These are phyloP conservation scores for Nakazawaea molendinolei DNA, from an alignment of 805 yeast genomes.

Conservation along the genomic window DNA sequence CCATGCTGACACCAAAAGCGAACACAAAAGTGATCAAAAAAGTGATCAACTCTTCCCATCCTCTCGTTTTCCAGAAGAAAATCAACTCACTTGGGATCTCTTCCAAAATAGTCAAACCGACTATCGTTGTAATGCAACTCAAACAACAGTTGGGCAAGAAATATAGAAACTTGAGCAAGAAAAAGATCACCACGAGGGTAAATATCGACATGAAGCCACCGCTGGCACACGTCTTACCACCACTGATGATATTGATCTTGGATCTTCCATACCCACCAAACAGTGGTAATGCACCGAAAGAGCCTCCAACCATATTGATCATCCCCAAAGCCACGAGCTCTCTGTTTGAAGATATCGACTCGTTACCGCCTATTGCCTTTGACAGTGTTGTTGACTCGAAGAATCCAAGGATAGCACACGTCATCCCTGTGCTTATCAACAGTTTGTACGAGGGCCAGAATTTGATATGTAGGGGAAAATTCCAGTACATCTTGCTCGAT, in stretches of 20 bases:
- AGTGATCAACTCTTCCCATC: constrained; percentile 71
- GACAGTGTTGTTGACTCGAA: constrained; percentile 93
- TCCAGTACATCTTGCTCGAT: too few species aligned
- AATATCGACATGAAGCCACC: constrained; percentile 77
- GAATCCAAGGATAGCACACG: constrained; percentile 81
- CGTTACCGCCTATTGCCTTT: constrained; percentile 72
- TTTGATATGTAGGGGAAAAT: constrained; percentile 49
- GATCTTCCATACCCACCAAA: constrained; percentile 97
- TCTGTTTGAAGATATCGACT: constrained; percentile 76
- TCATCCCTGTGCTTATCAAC: constrained; percentile 61
- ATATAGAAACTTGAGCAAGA: constrained; percentile 55
- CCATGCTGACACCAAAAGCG: constrained; percentile 72
- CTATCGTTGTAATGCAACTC: constrained; percentile 71
- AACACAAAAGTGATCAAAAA: constrained; percentile 56
- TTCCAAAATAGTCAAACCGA: constrained; percentile 70
- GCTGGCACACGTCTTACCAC: constrained; percentile 81
- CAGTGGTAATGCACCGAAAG: constrained; percentile 70
- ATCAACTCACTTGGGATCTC: constrained; percentile 76
- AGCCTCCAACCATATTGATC: constrained; percentile 57
- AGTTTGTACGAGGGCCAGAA: constrained; percentile 43
- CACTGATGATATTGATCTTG: constrained; percentile 79
- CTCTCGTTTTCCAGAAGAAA: constrained; percentile 68
- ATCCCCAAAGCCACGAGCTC: constrained; percentile 87
- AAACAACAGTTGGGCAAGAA: constrained; percentile 75
- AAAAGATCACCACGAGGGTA: constrained; percentile 59